Evolutionary conservation across 2,329 filamentous ascomycete species (phyloP).

Genomic region (Nemania diffusa): DNA sequence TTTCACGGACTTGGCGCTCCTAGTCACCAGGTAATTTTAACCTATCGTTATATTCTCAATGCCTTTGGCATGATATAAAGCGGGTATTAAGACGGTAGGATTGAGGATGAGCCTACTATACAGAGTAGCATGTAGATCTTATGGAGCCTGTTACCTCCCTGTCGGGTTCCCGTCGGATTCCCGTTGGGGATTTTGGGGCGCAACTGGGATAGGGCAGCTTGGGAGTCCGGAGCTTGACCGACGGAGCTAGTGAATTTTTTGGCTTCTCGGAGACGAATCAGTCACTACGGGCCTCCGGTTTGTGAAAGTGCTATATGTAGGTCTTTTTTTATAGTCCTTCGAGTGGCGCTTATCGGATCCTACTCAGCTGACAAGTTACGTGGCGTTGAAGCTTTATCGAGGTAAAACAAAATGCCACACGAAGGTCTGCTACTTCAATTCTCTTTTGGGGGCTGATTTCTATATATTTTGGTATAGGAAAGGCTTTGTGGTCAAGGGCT

Average conservation of each 20-base stretch:
- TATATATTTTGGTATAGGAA: too few species aligned
- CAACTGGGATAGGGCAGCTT: neutral
- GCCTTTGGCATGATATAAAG: neutral
- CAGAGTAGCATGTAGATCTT: neutral
- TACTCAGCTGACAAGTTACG: neutral
- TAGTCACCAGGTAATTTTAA: neutral
- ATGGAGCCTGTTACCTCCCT: neutral
- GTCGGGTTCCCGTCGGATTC: neutral
- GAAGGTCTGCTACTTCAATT: too few species aligned
- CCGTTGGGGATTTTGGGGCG: conserved; percentile 3
- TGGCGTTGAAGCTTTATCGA: too few species aligned
- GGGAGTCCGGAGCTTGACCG: neutral
- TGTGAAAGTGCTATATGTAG: neutral
- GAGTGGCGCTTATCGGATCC: neutral
- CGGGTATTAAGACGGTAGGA: neutral
- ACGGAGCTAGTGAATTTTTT: neutral
- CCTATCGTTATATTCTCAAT: neutral
- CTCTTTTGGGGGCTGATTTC: too few species aligned
- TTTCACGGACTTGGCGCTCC: neutral
- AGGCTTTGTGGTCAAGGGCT: too few species aligned
- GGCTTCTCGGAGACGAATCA: neutral
- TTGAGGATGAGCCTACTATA: neutral
- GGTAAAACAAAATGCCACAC: too few species aligned
- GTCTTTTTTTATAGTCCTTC: neutral
- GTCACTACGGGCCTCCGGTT: neutral